These are phyloP conservation scores for Phoma sp. DNA, from an alignment of 2,329 filamentous ascomycete species.

Conservation along the genomic window DNA sequence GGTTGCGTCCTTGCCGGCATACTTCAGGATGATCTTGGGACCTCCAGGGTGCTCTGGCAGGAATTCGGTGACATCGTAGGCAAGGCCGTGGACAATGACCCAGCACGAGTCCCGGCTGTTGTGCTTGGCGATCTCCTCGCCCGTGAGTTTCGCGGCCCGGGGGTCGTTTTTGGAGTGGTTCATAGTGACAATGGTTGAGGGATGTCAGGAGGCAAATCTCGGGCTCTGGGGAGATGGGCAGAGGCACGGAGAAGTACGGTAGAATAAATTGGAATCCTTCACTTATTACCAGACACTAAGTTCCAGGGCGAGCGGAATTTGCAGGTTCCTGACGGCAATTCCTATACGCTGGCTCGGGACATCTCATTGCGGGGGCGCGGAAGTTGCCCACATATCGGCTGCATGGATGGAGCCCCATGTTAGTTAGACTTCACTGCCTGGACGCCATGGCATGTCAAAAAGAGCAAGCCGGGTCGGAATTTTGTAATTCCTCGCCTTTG, in stretches of 20 bases:
- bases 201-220: conserved; percentile 6
- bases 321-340: conserved; percentile 43
- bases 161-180: conserved; percentile 54
- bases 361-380: conserved; percentile 36
- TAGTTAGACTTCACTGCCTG: background rate
- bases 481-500: conserved; percentile 21
- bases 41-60: conserved; percentile 70
- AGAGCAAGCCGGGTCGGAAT: conserved; percentile 25
- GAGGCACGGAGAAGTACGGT: conserved; percentile 9
- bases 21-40: conserved; percentile 93
- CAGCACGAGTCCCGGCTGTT: conserved; percentile 79
- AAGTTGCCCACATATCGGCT: conserved; percentile 13
- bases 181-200: conserved; percentile 45
- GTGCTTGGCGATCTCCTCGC: conserved; percentile 70
- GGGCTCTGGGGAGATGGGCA: conserved; percentile 1
- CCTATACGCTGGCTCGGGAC: conserved; percentile 37
- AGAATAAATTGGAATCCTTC: conserved; percentile 2
- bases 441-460: conserved; percentile 9
- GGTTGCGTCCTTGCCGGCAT: conserved; percentile 57
- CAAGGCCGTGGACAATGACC: conserved; percentile 72
- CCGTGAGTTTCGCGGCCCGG: conserved; percentile 54
- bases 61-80: conserved; percentile 74
- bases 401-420: conserved; percentile 12
- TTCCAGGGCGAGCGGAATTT: conserved; percentile 29
- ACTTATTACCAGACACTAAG: conserved; percentile 34